Percentiles rank a stretch among this genome's conserved stretches.
phyloP scores from a whole-genome alignment of 768 basidiomycete genomes.

The Punctularia strigosozonata region DNA sequence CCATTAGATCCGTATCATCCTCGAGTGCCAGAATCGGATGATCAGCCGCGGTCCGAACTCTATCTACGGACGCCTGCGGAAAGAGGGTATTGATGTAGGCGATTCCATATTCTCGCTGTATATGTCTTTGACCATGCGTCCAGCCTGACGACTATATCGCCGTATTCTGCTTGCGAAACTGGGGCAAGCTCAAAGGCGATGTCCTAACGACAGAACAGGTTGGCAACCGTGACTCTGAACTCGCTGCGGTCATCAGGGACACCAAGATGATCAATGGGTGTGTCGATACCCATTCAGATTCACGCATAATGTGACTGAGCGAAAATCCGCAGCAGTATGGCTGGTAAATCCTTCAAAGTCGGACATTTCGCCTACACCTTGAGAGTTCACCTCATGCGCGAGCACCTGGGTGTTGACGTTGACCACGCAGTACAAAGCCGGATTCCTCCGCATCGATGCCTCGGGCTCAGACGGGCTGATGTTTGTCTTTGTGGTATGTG shows the following conservation, averaged over 20 bases:
- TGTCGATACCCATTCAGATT: conserved; percentile 14
- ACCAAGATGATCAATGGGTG: conserved; percentile 95
- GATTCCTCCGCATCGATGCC: conserved; percentile 55
- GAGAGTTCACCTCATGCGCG: conserved; percentile 88
- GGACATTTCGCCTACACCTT: conserved; percentile 95
- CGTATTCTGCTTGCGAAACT: conserved; percentile 84
- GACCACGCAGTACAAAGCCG: conserved; percentile 96
- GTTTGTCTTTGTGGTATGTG: no score
- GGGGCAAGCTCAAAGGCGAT: conserved; percentile 84
- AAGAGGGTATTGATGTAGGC: conserved; percentile 81
- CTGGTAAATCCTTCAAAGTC: conserved; percentile 86
- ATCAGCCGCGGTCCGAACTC: conserved; percentile 84
- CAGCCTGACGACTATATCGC: conserved; percentile 90
- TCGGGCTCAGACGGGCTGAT: no score
- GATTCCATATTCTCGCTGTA: background rate
- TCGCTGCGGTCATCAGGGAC: conserved; percentile 87
- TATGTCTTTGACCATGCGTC: no score
- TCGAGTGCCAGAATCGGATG: conserved; percentile 90
- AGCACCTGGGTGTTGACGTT: conserved; percentile 92
- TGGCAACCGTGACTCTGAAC: conserved; percentile 94
- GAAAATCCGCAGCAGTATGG: conserved; percentile 61
- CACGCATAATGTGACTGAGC: background rate
- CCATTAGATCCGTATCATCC: conserved; percentile 75
- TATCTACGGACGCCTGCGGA: conserved; percentile 76
- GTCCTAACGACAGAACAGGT: conserved; percentile 83